These are phyloP conservation scores for Saccharomycopsis vini DNA, from an alignment of 805 yeast species.

Conservation along the genomic window DNA sequence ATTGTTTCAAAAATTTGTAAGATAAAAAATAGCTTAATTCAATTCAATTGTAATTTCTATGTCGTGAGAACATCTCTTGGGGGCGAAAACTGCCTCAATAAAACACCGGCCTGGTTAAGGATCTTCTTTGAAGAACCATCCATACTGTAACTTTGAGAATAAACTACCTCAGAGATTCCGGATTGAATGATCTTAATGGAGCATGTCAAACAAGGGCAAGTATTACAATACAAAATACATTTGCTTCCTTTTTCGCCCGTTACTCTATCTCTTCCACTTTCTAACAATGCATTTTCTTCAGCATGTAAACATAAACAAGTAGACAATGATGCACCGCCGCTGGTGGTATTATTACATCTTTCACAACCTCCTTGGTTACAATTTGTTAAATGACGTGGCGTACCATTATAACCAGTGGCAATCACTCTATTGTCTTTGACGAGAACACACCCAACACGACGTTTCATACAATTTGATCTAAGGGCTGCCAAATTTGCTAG, in stretches of 20 bases:
- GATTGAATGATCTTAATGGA: conserved; percentile 90
- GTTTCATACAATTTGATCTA: conserved; percentile 92
- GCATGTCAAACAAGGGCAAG: conserved; percentile 96
- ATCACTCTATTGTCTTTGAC: conserved; percentile 79
- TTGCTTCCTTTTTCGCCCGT: conserved; percentile 31
- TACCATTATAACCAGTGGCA: conserved; percentile 97
- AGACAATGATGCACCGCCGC: conserved; percentile 52
- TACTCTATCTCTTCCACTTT: conserved; percentile 85
- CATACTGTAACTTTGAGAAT: conserved; percentile 89
- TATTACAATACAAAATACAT: conserved; percentile 80
- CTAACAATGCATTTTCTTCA: conserved; percentile 91
- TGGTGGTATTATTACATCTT: conserved; percentile 64
- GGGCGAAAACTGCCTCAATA: conserved; percentile 45
- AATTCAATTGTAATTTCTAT: no score
- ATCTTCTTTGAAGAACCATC: conserved; percentile 69
- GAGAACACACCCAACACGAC: conserved; percentile 94
- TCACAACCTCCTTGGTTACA: conserved; percentile 96
- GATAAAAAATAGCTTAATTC: no score
- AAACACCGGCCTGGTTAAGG: conserved; percentile 63
- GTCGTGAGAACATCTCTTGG: conserved; percentile 23
- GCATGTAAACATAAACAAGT: conserved; percentile 95
- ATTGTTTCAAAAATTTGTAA: no score
- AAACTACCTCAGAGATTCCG: conserved; percentile 87
- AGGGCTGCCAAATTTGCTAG: conserved; percentile 88
- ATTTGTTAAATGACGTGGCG: conserved; percentile 79